A percentile compares a stretch with the other conserved stretches of the same genome.
Evolutionary conservation across 176 grass and related monocot genomes (phyloP).

Genomic region (Rhipidocladum racemiflorum): DNA sequence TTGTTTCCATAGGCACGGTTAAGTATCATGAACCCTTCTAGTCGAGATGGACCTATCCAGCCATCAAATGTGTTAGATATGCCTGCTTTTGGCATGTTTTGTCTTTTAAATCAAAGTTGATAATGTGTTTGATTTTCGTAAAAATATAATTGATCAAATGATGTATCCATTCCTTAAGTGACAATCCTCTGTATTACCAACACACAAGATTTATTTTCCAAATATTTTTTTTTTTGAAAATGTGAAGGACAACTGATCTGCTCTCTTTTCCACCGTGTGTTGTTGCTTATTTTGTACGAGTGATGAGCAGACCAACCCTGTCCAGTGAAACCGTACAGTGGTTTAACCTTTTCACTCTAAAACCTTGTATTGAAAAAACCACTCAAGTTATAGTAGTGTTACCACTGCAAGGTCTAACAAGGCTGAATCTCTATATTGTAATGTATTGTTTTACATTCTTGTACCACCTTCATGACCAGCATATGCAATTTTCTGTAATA

Average conservation of each 20-base stretch:
- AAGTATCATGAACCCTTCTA: neutral
- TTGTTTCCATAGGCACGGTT: too few species aligned
- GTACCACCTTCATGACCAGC: neutral
- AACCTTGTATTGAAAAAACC: neutral
- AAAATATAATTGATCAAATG: neutral
- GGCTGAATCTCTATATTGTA: neutral
- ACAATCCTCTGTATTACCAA: neutral
- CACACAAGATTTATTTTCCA: neutral
- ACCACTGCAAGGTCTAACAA: neutral
- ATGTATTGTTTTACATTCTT: neutral
- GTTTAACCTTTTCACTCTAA: neutral
- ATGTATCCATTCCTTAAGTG: neutral
- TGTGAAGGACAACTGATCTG: neutral
- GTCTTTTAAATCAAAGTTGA: neutral
- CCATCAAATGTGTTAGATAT: neutral
- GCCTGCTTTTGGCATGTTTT: neutral
- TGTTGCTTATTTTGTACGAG: slow-evolving; percentile 3
- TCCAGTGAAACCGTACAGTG: neutral
- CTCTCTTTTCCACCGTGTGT: neutral
- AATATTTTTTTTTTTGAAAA: neutral
- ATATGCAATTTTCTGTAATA: neutral
- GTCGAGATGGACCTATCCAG: neutral
- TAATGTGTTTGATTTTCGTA: neutral
- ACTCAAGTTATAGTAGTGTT: neutral
- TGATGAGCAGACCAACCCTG: neutral